Percentiles rank a stretch among this genome's conserved stretches.
These are phyloP conservation scores for Jaapia argillacea DNA, from an alignment of 768 basidiomycete species.

Conservation along the genomic window DNA sequence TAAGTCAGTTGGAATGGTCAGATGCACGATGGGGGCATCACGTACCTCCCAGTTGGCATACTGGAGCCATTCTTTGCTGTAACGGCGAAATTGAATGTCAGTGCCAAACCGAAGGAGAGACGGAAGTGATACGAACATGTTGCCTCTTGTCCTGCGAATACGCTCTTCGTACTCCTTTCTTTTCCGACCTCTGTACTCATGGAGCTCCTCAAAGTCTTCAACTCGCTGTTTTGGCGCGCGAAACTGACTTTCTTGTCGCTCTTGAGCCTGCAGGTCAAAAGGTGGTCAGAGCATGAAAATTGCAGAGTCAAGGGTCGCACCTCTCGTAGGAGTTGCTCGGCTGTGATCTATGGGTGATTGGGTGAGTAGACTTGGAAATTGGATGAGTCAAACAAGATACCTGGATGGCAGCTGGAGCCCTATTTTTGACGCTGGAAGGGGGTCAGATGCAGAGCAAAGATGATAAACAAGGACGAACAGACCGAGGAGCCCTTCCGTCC, in stretches of 20 bases:
- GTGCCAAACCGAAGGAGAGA: not conserved
- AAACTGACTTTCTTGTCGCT: conserved; percentile 87
- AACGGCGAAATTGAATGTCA: conserved; percentile 3
- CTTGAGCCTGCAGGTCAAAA: conserved; percentile 67
- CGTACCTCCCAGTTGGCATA: conserved; percentile 80
- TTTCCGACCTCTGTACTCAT: conserved; percentile 88
- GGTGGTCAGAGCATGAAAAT: not conserved
- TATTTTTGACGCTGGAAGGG: conserved; percentile 74
- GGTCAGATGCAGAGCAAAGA: not conserved
- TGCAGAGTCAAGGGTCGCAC: conserved; percentile 33
- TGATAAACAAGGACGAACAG: conserved; percentile 6
- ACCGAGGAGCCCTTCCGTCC: conserved; percentile 77
- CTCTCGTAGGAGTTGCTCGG: conserved; percentile 95
- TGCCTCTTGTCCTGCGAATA: conserved; percentile 67
- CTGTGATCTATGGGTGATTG: conserved; percentile 67
- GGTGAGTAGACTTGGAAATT: conserved; percentile 3
- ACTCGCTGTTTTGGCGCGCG: conserved; percentile 91
- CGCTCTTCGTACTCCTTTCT: conserved; percentile 92
- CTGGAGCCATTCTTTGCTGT: conserved; percentile 79
- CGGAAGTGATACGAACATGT: conserved; percentile 43
- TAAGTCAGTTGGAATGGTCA: not conserved
- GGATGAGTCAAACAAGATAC: conserved; percentile 29
- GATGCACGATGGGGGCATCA: not conserved
- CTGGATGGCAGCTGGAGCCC: conserved; percentile 90
- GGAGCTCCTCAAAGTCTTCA: conserved; percentile 87